Conservation (phyloP, 345 rosid species). For the Salix caprea region DNA sequence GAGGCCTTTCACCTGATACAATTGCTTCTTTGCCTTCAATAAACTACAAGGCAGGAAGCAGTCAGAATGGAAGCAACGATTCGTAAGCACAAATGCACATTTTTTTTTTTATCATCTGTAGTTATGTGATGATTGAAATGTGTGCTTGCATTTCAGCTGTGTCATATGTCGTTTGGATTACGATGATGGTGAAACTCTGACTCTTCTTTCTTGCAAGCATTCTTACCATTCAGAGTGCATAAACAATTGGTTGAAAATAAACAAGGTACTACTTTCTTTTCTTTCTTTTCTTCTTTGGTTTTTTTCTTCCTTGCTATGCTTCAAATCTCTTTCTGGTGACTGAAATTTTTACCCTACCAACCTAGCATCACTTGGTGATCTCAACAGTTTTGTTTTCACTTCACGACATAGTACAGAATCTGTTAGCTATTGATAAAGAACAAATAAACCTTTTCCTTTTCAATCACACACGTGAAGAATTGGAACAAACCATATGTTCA, state of each 20-base stretch:
- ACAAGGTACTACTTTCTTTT: slow-evolving; percentile 48
- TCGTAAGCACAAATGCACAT: slow-evolving; percentile 51
- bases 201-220: slow-evolving; percentile 86
- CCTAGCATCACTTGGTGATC: neutral
- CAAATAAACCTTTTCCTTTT: neutral
- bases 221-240: slow-evolving; percentile 92
- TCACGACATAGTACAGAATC: neutral
- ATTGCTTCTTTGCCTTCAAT: slow-evolving; percentile 76
- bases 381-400: neutral
- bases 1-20: slow-evolving; percentile 80
- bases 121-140: neutral
- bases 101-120: slow-evolving; percentile 8
- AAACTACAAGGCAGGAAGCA: slow-evolving; percentile 62
- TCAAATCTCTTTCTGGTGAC: neutral
- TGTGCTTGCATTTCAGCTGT: slow-evolving; percentile 52
- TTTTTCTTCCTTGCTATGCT: neutral
- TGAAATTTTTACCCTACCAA: neutral
- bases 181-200: slow-evolving; percentile 78
- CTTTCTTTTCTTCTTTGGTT: neutral
- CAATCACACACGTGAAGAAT: neutral
- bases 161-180: slow-evolving; percentile 88
- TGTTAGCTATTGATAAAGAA: neutral
- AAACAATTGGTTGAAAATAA: slow-evolving; percentile 91
- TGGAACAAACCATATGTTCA: neutral
- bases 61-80: slow-evolving; percentile 75